These are phyloP conservation scores for Penicillium frequentans DNA, from an alignment of 2,329 filamentous ascomycete species.

Conservation along the genomic window DNA sequence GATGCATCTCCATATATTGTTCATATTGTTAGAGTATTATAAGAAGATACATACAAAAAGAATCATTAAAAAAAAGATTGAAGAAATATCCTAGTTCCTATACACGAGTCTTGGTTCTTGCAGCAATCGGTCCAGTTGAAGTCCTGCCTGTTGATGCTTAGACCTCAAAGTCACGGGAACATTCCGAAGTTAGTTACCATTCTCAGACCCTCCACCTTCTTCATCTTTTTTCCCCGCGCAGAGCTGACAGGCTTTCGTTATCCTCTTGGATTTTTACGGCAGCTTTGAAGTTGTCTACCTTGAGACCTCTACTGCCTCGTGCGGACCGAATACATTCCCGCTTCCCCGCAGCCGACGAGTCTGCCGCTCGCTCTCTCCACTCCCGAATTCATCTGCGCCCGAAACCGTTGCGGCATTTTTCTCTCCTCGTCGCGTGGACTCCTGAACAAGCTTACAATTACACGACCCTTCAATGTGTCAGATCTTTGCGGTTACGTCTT, in stretches of 20 bases:
- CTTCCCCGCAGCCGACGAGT: conserved; percentile 24
- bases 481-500: conserved; percentile 9
- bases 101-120: neutral
- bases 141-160: conserved; percentile 16
- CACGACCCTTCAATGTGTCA: conserved; percentile 24
- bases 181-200: conserved; percentile 15
- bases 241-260: neutral
- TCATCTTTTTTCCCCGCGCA: conserved; percentile 3
- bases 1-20: neutral
- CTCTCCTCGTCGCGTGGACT: conserved; percentile 13
- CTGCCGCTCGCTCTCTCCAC: conserved; percentile 19
- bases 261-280: neutral
- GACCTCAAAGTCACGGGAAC: conserved; percentile 28
- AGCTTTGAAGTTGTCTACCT: neutral
- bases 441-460: neutral
- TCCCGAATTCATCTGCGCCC: conserved; percentile 21
- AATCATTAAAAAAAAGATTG: neutral
- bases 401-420: conserved; percentile 26
- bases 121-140: conserved; percentile 22
- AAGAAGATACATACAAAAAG: neutral
- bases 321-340: conserved; percentile 1
- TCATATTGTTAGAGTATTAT: neutral
- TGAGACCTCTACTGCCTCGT: neutral
- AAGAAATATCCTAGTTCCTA: neutral
- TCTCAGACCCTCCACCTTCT: neutral